Conservation (phyloP, 2,329 filamentous ascomycete genomes). For the Fusarium sp. region DNA sequence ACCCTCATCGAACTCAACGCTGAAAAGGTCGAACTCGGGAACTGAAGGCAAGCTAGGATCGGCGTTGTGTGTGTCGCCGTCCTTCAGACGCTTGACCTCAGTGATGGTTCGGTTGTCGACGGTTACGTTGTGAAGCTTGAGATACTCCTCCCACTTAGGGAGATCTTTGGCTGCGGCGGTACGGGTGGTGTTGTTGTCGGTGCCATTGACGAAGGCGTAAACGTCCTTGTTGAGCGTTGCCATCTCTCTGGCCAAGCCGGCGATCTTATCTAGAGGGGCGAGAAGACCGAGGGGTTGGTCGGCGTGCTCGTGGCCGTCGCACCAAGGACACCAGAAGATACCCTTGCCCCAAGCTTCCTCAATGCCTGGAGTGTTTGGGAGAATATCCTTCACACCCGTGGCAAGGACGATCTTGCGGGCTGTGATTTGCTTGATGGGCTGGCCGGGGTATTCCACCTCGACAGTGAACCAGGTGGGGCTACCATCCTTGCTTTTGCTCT, state of each 20-base stretch:
- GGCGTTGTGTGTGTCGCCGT: slow-evolving; percentile 53
- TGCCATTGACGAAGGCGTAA: slow-evolving; percentile 71
- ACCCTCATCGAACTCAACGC: slow-evolving; percentile 64
- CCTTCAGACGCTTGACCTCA: slow-evolving; percentile 60
- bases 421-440: slow-evolving; percentile 52
- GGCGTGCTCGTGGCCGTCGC: slow-evolving; percentile 71
- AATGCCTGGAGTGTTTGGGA: slow-evolving; percentile 68
- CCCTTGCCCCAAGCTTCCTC: slow-evolving; percentile 68
- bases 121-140: slow-evolving; percentile 63
- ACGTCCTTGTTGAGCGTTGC: slow-evolving; percentile 67
- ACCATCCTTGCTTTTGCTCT: slow-evolving; percentile 40
- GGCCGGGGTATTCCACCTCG: slow-evolving; percentile 39
- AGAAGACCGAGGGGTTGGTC: slow-evolving; percentile 70
- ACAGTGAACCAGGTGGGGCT: slow-evolving; percentile 62
- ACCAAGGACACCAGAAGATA: slow-evolving; percentile 75
- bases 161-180: slow-evolving; percentile 55
- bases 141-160: slow-evolving; percentile 62
- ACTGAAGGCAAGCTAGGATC: slow-evolving; percentile 59
- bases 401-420: slow-evolving; percentile 69
- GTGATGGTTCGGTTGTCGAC: slow-evolving; percentile 69
- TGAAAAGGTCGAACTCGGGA: slow-evolving; percentile 67
- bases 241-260: slow-evolving; percentile 63
- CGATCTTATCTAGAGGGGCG: slow-evolving; percentile 58
- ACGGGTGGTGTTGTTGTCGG: slow-evolving; percentile 61
- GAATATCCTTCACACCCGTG: slow-evolving; percentile 67